These are phyloP conservation scores for Dimocarpus longan DNA, from an alignment of 345 rosid genomes.

Conservation along the genomic window DNA sequence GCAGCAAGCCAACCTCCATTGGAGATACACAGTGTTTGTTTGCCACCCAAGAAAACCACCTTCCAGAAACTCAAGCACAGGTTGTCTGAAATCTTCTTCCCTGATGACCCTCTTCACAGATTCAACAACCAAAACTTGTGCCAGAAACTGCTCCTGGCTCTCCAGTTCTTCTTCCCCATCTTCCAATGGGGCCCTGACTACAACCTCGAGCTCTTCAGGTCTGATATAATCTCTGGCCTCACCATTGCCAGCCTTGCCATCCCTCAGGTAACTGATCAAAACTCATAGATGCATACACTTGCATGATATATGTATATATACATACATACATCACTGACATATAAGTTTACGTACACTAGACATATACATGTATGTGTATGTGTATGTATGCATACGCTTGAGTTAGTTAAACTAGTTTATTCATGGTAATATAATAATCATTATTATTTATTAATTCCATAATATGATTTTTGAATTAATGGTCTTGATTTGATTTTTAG, in stretches of 20 bases:
- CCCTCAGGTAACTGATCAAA: constrained; percentile 71
- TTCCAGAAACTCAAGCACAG: constrained; percentile 64
- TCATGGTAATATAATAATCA: too few relatives aligned
- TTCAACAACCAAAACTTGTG: constrained; percentile 77
- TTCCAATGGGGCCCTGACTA: constrained; percentile 82
- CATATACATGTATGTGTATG: neutral
- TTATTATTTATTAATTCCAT: too few relatives aligned
- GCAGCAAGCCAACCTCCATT: constrained; percentile 25
- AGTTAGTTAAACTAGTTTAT: too few relatives aligned
- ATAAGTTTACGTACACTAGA: too few relatives aligned
- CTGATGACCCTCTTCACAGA: constrained; percentile 86
- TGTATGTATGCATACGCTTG: neutral
- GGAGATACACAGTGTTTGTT: constrained; percentile 70
- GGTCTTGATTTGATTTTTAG: too few relatives aligned
- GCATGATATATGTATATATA: too few relatives aligned
- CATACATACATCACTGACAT: too few relatives aligned
- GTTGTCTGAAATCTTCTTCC: constrained; percentile 78
- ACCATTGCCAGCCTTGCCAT: constrained; percentile 99
- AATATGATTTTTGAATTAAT: too few relatives aligned
- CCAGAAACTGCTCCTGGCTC: constrained; percentile 53
- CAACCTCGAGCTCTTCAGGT: constrained; percentile 59
- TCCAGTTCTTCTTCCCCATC: constrained; percentile 79
- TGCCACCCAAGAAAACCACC: constrained; percentile 69
- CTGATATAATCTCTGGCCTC: constrained; percentile 91
- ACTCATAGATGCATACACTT: neutral